Base-by-base conservation (phyloP, 306 rosid species). In the Canavalia ensiformis region DNA sequence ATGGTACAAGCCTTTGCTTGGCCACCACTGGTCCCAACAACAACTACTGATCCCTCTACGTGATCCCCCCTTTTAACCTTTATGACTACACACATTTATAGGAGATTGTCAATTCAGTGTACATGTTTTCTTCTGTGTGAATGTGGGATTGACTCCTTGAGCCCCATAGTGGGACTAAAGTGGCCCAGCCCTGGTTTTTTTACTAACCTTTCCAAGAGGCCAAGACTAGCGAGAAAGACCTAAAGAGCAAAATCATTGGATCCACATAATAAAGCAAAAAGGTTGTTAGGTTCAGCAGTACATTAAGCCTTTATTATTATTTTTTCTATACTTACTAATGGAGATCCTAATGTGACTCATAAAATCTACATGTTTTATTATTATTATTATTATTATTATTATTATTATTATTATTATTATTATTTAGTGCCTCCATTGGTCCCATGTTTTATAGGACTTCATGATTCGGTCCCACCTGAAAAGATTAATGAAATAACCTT, bases 171-270 rank as follows among this genome's bases (percentile, higher is more conserved):
- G 75, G 82, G 46, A 67, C 67, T 44, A 68, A 39, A 79, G 86
- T 88, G 82, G 82, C 65, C 75, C 80, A 62, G 39, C 72, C 72
- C 46, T 31, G 11, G 68, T 68, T 69, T 84, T 81, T 56, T 18
- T 18, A 18, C 44, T 45, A 73, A 79, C 74, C 75, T 47, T 84
- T 75, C 50, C 31, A 64, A 33, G 56, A 7, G 75, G 60, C 60
- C 45, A 11, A 31, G 45, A 51, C 55, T 66, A 73, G 28, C 49
- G 51, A 52, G 78, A 33, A 84, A 72, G 49, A 82, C 49, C 30
- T 34, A 82, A 68, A 80, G 83, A 82, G 51, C 73, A 87, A 85
- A 86, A 83, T 84, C 94, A 89, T 88, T 88, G 91, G 92, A 91
- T 89, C 87, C 88, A 76, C 83, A 84, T 71, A 81, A 87, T 66